phyloP scores from a whole-genome alignment of 2,329 filamentous ascomycete genomes.

The Chaetomiaceae sp. region DNA sequence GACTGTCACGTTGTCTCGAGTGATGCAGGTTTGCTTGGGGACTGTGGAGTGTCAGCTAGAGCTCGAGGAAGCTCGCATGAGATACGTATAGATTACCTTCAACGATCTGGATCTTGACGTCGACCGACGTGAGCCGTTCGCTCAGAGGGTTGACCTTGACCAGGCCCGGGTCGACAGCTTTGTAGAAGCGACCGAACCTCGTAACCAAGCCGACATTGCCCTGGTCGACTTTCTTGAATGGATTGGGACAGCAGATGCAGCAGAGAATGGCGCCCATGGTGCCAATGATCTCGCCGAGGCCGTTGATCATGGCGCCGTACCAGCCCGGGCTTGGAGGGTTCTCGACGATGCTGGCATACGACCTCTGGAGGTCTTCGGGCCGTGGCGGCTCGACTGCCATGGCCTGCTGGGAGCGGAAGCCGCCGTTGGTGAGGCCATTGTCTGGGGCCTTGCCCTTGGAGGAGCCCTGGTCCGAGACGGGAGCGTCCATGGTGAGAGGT shows the following conservation, averaged over 20 bases:
- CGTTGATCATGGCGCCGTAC: slow-evolving; percentile 74
- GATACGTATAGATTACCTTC: slow-evolving; percentile 37
- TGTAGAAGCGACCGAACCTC: slow-evolving; percentile 82
- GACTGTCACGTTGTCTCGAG: slow-evolving; percentile 96
- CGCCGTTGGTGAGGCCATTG: slow-evolving; percentile 23
- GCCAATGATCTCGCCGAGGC: slow-evolving; percentile 70
- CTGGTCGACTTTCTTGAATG: slow-evolving; percentile 87
- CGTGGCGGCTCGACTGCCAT: slow-evolving; percentile 76
- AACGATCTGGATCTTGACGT: slow-evolving; percentile 99
- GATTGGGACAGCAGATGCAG: slow-evolving; percentile 90
- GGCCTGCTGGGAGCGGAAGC: slow-evolving; percentile 49
- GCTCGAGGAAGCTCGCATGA: not conserved
- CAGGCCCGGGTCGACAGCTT: slow-evolving; percentile 91
- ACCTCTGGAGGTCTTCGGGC: slow-evolving; percentile 78
- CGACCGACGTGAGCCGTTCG: slow-evolving; percentile 83
- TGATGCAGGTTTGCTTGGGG: slow-evolving; percentile 96
- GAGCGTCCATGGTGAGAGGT: slow-evolving; percentile 3
- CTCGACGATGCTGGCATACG: slow-evolving; percentile 63
- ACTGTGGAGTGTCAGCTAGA: slow-evolving; percentile 42
- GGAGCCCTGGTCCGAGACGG: not conserved
- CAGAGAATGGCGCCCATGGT: slow-evolving; percentile 82
- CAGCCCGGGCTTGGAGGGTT: slow-evolving; percentile 70
- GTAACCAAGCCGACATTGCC: slow-evolving; percentile 94
- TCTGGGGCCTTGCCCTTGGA: slow-evolving; percentile 24
- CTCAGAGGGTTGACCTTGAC: slow-evolving; percentile 96